Evolutionary conservation across 495 filamentous ascomycete species (phyloP).

Genomic region (Trichoderma erinaceum): DNA sequence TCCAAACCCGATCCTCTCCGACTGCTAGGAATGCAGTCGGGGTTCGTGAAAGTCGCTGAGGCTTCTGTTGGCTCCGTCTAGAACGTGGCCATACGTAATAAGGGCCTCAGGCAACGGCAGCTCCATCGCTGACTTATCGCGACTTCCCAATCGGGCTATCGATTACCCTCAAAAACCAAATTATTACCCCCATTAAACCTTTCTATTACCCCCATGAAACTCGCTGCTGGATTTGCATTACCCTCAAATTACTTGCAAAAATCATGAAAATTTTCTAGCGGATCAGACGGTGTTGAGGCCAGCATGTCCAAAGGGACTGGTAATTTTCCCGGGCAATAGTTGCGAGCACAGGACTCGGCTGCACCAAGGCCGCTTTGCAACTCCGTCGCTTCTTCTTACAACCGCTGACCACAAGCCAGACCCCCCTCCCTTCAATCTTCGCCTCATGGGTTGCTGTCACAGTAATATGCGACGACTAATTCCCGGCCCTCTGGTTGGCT

Average conservation of each 20-base stretch:
- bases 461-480: not conserved
- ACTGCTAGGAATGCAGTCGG: not conserved
- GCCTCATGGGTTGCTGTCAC: constrained; percentile 10
- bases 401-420: not conserved
- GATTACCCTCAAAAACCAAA: constrained; percentile 13
- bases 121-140: not conserved
- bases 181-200: constrained; percentile 9
- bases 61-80: not conserved
- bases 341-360: not conserved
- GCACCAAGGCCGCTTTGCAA: not conserved
- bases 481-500: constrained; percentile 11
- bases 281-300: not conserved
- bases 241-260: constrained; percentile 1
- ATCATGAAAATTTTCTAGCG: not conserved
- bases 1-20: constrained; percentile 5
- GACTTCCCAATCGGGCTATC: constrained; percentile 12
- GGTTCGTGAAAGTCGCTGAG: not conserved
- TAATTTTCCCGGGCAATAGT: not conserved
- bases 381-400: constrained; percentile 10
- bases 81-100: not conserved
- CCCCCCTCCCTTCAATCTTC: constrained; percentile 10
- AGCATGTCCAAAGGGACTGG: not conserved
- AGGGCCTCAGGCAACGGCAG: not conserved
- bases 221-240: constrained; percentile 8
- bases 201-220: constrained; percentile 9